Conservation (phyloP, 768 basidiomycete species). For the Terana coerulea region DNA sequence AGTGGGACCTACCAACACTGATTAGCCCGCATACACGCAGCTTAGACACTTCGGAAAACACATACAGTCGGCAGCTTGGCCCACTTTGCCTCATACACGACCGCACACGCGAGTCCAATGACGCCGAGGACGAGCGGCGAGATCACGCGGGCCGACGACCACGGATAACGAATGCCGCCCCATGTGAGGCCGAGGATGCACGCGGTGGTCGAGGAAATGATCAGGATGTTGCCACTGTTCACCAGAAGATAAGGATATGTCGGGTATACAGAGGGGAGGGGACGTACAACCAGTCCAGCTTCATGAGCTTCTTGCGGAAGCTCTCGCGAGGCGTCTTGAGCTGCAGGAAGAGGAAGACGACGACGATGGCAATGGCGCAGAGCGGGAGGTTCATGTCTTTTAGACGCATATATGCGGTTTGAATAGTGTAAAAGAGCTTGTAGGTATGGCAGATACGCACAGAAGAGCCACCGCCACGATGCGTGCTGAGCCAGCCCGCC, state of each 20-base stretch:
- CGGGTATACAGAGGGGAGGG: not conserved
- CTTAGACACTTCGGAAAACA: not conserved
- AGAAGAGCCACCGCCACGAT: constrained; percentile 28
- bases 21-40: not conserved
- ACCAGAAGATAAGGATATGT: not conserved
- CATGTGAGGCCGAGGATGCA: constrained; percentile 21
- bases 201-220: constrained; percentile 18
- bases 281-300: constrained; percentile 28
- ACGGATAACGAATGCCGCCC: constrained; percentile 33
- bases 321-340: constrained; percentile 18
- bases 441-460: constrained; percentile 16
- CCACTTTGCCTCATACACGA: constrained; percentile 27
- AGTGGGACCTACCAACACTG: not conserved
- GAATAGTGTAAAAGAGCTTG: not conserved
- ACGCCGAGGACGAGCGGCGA: constrained; percentile 35
- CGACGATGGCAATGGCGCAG: constrained; percentile 14
- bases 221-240: constrained; percentile 21
- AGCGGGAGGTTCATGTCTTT: constrained; percentile 24
- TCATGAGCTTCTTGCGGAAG: constrained; percentile 18
- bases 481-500: constrained; percentile 16
- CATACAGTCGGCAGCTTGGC: constrained; percentile 23
- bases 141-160: constrained; percentile 29
- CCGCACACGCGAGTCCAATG: constrained; percentile 27
- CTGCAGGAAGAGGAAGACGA: constrained; percentile 16
- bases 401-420: not conserved